Conservation (phyloP, 306 rosid genomes). For the Trifolium repens region DNA sequence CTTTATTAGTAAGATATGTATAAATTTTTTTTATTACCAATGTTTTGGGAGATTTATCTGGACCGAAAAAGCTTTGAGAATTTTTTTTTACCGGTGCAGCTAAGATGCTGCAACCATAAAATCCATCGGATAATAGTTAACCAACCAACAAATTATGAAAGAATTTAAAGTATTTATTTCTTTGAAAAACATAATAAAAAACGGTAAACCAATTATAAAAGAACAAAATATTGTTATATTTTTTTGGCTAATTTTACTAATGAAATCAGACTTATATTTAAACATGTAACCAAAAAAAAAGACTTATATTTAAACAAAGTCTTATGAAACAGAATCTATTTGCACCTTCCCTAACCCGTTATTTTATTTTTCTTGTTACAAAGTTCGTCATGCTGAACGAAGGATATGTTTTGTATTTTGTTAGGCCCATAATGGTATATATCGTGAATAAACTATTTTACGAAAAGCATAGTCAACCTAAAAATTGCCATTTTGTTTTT, state of each 20-base stretch:
- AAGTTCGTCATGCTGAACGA: not conserved
- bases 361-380: not conserved
- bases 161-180: not conserved
- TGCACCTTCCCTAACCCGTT: not conserved
- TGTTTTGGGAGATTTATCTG: too few species aligned
- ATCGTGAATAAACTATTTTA: not conserved
- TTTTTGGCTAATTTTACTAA: not conserved
- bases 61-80: too few species aligned
- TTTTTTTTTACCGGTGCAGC: too few species aligned
- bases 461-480: slow-evolving; percentile 8
- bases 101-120: too few species aligned
- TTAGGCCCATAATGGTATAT: not conserved
- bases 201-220: not conserved
- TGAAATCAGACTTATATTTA: not conserved
- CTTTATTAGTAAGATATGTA: too few species aligned
- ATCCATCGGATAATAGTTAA: too few species aligned
- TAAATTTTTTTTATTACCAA: too few species aligned
- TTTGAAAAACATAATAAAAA: not conserved
- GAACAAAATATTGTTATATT: not conserved
- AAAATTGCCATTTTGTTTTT: slow-evolving; percentile 11
- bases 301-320: not conserved
- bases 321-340: not conserved
- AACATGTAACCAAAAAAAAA: too few species aligned
- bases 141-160: too few species aligned
- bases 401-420: not conserved